Base-by-base conservation (phyloP, 352 stramenopile genomes). In the Saprolegnia diclina region DNA sequence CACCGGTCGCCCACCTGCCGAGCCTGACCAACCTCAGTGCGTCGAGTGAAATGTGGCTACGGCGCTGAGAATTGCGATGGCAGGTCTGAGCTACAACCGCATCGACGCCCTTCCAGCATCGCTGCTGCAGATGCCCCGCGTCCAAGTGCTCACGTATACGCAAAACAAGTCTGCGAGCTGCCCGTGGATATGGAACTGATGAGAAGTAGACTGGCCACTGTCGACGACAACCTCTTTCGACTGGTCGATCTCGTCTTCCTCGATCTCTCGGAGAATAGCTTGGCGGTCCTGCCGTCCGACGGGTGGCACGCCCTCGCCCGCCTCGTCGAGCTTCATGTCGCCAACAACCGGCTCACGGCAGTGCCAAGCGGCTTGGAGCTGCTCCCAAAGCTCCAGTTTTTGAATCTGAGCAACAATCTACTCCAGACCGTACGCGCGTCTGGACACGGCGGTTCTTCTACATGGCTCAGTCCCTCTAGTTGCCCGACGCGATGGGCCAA, bases 71-170 rank as follows among this genome's bases (percentile, higher is more conserved):
- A 55, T 13, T 38, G n/a, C 57, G 42, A 26, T 38, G 16, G n/a
- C 19, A 66, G 57, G 57, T 22, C 50, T 66, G 57, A 66, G 38
- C 37, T 54, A 13, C 13, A 66, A 66, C 57, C 57, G 57, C 40
- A 54, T 66, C 7, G 57, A 55, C 40, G 42, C 18, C 4, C 53
- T 66, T 42, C 18, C 21, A 7, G 18, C 55, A 6, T 29, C 35
- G 5, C 50, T 66, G 19, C 9, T 14, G 1, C 21, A 42, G 37
- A 66, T 66, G 57, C 32, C 21, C 37, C 1, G 32, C 11, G 9
- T 66, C 13, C 57, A n/a, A 16, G 57, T 66, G 18, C 57, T 66
- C 57, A 66, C 57, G 37, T 66, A 66, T 32, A 55, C 22, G 5
- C 57, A 66, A 66, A 66, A 66, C 57, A 66, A 55, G 57, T 66